Percentiles rank a stretch among this genome's conserved stretches.
These are phyloP conservation scores for Artomyces pyxidatus DNA, from an alignment of 768 basidiomycete species.

Conservation along the genomic window DNA sequence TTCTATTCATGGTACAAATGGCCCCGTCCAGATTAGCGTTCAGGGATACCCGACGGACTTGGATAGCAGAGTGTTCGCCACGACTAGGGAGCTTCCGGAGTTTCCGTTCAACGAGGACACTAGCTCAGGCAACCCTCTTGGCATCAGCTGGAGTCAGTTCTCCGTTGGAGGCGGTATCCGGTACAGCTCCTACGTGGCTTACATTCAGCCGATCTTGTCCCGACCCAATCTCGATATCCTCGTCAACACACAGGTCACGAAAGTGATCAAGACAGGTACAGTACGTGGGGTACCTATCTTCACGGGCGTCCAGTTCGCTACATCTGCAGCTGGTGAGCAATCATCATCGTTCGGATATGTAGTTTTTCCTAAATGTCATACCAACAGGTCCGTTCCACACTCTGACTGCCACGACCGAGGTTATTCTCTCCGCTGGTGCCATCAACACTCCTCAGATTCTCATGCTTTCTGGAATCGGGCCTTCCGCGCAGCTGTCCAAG, in stretches of 20 bases:
- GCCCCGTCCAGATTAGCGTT: constrained; percentile 18
- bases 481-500: background rate
- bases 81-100: constrained; percentile 13
- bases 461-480: constrained; percentile 4
- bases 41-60: constrained; percentile 1
- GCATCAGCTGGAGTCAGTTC: constrained; percentile 6
- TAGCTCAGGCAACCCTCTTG: constrained; percentile 18
- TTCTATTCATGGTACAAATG: constrained; percentile 16
- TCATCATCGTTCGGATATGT: background rate
- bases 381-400: background rate
- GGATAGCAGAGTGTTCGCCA: constrained; percentile 2
- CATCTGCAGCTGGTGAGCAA: background rate
- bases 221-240: constrained; percentile 1
- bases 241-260: constrained; percentile 2
- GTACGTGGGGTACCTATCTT: background rate
- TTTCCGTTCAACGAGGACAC: constrained; percentile 21
- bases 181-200: background rate
- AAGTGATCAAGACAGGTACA: constrained; percentile 1
- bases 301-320: constrained; percentile 1
- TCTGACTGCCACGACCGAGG: constrained; percentile 1
- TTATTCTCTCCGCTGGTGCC: constrained; percentile 2
- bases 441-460: constrained; percentile 1
- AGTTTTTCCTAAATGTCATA: background rate
- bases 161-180: background rate
- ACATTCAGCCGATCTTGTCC: background rate